Base-by-base conservation (phyloP, 2,329 filamentous ascomycete genomes). In the Colletotrichum tropicale region DNA sequence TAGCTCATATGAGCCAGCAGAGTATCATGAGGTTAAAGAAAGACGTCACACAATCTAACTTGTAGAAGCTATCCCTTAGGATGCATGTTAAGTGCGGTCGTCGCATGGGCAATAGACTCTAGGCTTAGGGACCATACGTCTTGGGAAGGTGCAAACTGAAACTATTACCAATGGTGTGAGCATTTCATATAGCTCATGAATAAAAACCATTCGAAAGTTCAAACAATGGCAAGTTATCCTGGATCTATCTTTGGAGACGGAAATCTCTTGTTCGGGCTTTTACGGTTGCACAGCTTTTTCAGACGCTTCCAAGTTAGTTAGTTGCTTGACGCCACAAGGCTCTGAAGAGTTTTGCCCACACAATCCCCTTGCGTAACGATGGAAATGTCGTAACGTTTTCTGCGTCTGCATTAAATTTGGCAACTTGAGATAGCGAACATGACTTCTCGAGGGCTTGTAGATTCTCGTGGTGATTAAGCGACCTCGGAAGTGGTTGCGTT, bases 401-500 rank as follows among this genome's bases (percentile, higher is more conserved):
- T 48, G 18, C 13, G n/a, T 48, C 18, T 48, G 9, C 0, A 52
- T 0, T 8, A 8, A 52, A 52, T 13, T 21, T 52, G n/a, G 43
- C 10, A 21, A 2, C 6, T 13, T 13, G 6, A 2, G n/a, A 13
- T 52, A 13, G 12, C n/a, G 3, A 24, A 21, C 10, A 8, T 21
- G 12, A 21, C 43, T n/a, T 0, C 43, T 48, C n/a, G 3, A 48
- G n/a, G 10, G 43, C 10, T 48, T 38, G 32, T 8, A 18, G 12
- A 15, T 38, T 43, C 21, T 30, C 6, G 55, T 34, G 15, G 24
- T 26, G 21, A 26, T 38, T 9, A 0, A 21, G 52, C 8, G 12
- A 16, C n/a, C 43, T 71, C 69, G 69, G 69, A 66, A 71, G 13
- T 2, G 5, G 28, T n/a, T 30, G 48, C 13, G 26, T 71, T 71